These are phyloP conservation scores for Asterionellopsis glacialis DNA, from an alignment of 108 stramenopile species.

Conservation along the genomic window DNA sequence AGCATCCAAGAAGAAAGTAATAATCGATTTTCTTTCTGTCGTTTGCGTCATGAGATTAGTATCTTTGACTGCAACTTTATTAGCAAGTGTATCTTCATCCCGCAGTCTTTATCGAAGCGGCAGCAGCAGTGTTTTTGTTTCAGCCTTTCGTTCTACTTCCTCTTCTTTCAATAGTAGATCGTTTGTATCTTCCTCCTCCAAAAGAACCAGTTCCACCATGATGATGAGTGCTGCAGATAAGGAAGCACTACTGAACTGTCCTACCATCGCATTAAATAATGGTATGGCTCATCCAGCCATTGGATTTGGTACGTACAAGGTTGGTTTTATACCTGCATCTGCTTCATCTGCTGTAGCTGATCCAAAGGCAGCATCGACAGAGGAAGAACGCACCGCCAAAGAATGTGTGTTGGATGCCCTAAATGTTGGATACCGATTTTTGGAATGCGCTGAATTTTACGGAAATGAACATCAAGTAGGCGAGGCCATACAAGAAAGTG, in stretches of 20 bases:
- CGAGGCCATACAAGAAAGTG: conserved; percentile 62
- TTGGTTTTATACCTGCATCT: conserved; percentile 84
- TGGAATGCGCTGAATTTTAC: conserved; percentile 93
- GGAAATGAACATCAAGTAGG: conserved; percentile 84
- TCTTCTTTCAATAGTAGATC: too few species aligned
- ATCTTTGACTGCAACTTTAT: too few species aligned
- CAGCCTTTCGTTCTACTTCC: too few species aligned
- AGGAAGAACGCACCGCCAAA: conserved; percentile 46
- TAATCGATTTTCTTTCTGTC: too few species aligned
- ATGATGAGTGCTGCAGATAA: neutral
- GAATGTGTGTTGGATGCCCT: conserved; percentile 83
- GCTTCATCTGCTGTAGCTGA: conserved; percentile 60
- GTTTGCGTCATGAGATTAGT: too few species aligned
- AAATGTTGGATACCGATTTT: conserved; percentile 69
- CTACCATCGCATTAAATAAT: conserved; percentile 64
- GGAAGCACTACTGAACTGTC: conserved; percentile 33
- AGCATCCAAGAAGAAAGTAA: too few species aligned
- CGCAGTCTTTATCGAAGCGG: too few species aligned
- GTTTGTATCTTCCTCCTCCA: too few species aligned
- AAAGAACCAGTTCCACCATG: too few species aligned
- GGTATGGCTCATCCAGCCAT: conserved; percentile 74
- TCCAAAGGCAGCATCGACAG: neutral
- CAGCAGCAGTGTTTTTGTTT: too few species aligned
- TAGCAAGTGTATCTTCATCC: too few species aligned
- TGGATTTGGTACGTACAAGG: conserved; percentile 92